phyloP scores from a whole-genome alignment of 2,329 filamentous ascomycete species.

The Alternaria triticina region DNA sequence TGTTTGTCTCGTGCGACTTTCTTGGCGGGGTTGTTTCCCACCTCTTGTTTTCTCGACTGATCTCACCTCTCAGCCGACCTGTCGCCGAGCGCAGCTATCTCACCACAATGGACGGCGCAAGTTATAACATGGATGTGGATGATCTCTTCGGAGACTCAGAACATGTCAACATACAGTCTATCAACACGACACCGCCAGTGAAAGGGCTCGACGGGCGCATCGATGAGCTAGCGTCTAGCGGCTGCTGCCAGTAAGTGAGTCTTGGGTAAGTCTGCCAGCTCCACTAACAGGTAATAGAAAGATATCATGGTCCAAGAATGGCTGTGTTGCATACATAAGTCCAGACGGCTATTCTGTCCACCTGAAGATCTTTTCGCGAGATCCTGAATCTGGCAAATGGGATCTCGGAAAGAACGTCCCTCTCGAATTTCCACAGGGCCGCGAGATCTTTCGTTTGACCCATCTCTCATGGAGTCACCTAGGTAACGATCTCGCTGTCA shows the following conservation, averaged over 20 bases:
- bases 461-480: slow-evolving; percentile 84
- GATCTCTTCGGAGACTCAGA: slow-evolving; percentile 59
- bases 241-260: slow-evolving; percentile 79
- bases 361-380: slow-evolving; percentile 74
- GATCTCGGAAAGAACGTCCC: slow-evolving; percentile 73
- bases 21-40: neutral
- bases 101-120: slow-evolving; percentile 60
- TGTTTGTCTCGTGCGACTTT: neutral
- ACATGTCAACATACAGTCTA: slow-evolving; percentile 65
- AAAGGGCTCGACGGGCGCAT: slow-evolving; percentile 75
- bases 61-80: neutral
- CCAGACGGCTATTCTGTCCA: slow-evolving; percentile 73
- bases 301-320: slow-evolving; percentile 86
- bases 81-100: neutral
- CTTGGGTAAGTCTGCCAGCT: neutral
- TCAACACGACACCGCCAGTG: slow-evolving; percentile 59
- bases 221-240: slow-evolving; percentile 75
- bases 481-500: slow-evolving; percentile 79
- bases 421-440: slow-evolving; percentile 67
- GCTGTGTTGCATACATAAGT: slow-evolving; percentile 82
- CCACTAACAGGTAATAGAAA: slow-evolving; percentile 59
- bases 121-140: slow-evolving; percentile 49
- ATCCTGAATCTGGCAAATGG: slow-evolving; percentile 75
- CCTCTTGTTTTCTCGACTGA: neutral
- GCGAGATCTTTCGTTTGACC: slow-evolving; percentile 70